Evolutionary conservation across 2,329 filamentous ascomycete species (phyloP), one percentile per base, ranked within the genome.

Genomic region (Claviceps digitariae): DNA sequence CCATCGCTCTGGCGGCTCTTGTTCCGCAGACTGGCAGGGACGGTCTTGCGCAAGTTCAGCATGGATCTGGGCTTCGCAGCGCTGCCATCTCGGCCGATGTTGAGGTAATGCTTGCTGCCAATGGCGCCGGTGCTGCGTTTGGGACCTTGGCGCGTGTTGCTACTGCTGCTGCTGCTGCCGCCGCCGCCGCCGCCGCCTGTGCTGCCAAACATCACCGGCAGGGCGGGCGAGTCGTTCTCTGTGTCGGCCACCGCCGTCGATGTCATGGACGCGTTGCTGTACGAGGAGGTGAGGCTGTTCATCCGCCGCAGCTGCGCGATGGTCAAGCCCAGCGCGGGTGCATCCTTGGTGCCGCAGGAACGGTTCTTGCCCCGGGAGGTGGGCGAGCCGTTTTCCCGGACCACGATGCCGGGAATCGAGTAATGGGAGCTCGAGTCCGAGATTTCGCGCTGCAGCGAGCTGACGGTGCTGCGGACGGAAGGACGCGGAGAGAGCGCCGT

Each of bases 251-350:
- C 50, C 54, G 53, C n/a, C 15, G 61, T 60, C 8, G 65, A 70
- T 1, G 60, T 60, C 45, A 68, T 59, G 0, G 73, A 72, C 1
- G 67, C 66, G 20, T 64, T 62, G 65, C 73, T 75, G 53, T 69
- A 67, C 2, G 70, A 67, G 59, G 72, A 76, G 46, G 77, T 60
- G 52, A 73, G 65, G 63, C 74, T 79, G 66, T 81, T 80, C 76
- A 80, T 81, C 50, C 77, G 70, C 10, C 78, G 72, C 53, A 81
- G 72, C 62, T 78, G 73, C 20, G 71, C 70, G 31, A 79, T 72
- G 2, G 75, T 70, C 55, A 63, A 66, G n/a, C 70, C 65, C 13
- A 75, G 61, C 7, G 61, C 54, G 15, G 59, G 56, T 1, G 54
- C 61, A 49, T 58, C 50, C 29, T 53, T 57, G 47, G 56, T 27